Evolutionary conservation across 2,329 filamentous ascomycete species (phyloP).

Genomic region (Emericellopsis cladophorae): DNA sequence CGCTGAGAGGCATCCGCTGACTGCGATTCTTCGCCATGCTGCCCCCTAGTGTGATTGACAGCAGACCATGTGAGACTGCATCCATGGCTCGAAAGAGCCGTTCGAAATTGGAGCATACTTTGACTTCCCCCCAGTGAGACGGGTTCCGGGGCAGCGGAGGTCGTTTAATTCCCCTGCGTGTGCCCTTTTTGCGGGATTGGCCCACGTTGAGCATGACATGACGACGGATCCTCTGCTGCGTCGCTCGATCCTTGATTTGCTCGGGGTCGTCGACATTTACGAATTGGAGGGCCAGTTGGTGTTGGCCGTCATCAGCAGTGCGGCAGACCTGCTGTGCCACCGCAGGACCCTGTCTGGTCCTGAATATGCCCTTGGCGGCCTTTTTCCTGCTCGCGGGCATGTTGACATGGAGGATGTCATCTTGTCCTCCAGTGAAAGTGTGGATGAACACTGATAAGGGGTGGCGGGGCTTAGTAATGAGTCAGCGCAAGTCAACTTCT

Average conservation of each 20-base stretch:
- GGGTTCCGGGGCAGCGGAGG: background rate
- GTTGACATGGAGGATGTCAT: too few relatives aligned
- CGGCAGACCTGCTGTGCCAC: too few relatives aligned
- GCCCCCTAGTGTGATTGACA: conserved; percentile 7
- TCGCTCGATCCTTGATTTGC: conserved; percentile 4
- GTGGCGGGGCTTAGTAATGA: too few relatives aligned
- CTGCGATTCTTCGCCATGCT: background rate
- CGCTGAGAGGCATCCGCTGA: background rate
- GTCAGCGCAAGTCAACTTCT: too few relatives aligned
- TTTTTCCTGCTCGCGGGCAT: too few relatives aligned
- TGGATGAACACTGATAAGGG: too few relatives aligned
- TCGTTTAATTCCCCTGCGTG: background rate
- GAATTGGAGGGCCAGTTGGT: conserved; percentile 3
- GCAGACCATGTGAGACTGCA: conserved; percentile 7
- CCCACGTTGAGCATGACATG: conserved; percentile 11
- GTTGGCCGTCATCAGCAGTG: background rate
- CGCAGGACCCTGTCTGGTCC: too few relatives aligned
- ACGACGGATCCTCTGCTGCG: conserved; percentile 8
- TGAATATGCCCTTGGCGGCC: too few relatives aligned
- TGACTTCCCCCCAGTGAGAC: conserved; percentile 8
- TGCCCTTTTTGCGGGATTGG: conserved; percentile 3
- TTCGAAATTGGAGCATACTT: conserved; percentile 8
- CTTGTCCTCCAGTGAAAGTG: too few relatives aligned
- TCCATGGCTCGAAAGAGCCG: conserved; percentile 9
- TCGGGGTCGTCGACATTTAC: conserved; percentile 6